Conservation (phyloP, 1,284 basidiomycete species). For the Ceratobasidium sp. region DNA sequence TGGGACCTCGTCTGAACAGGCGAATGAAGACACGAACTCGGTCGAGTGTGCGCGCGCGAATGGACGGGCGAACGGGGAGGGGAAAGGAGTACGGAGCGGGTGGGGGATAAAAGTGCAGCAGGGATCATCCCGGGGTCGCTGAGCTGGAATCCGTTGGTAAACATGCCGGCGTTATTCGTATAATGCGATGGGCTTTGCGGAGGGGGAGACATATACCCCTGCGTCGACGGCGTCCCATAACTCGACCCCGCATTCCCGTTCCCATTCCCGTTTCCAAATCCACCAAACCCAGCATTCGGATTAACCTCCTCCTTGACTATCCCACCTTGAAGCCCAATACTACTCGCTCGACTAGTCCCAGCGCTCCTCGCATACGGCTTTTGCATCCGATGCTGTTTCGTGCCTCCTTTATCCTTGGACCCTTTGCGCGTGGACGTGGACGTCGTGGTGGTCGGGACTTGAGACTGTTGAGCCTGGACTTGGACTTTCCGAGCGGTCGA, state of each 20-base stretch:
- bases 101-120: constrained; percentile 6
- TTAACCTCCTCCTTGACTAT: constrained; percentile 32
- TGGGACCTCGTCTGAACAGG: constrained; percentile 29
- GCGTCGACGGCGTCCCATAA: constrained; percentile 40
- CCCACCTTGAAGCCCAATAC: constrained; percentile 27
- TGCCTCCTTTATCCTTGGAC: constrained; percentile 18
- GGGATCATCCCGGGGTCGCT: constrained; percentile 5
- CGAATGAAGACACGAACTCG: constrained; percentile 23
- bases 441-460: too few species aligned
- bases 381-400: constrained; percentile 37
- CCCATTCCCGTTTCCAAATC: neutral
- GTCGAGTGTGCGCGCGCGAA: constrained; percentile 21
- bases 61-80: constrained; percentile 37
- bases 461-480: constrained; percentile 19
- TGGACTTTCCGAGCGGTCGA: constrained; percentile 64
- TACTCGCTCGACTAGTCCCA: constrained; percentile 40
- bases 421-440: neutral
- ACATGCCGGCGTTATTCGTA: constrained; percentile 14
- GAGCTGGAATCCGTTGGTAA: constrained; percentile 15
- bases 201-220: constrained; percentile 40
- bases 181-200: constrained; percentile 35
- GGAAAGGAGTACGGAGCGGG: constrained; percentile 29
- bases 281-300: neutral
- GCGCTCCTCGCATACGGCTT: constrained; percentile 39
- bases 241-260: constrained; percentile 13